phyloP scores from a whole-genome alignment of 179 eudicot genomes.

The Silene coronaria region DNA sequence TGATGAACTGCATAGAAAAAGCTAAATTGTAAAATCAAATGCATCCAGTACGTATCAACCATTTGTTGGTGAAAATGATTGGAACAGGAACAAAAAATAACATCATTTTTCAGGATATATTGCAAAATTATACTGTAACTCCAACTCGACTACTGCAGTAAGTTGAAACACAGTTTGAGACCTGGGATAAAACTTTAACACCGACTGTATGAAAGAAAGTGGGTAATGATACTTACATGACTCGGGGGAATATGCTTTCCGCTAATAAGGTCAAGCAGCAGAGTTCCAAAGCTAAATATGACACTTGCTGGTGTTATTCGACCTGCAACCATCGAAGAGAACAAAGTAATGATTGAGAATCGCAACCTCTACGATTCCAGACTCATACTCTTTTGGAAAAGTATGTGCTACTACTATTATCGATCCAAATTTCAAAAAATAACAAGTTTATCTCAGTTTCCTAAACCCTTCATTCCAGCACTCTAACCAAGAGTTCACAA shows the following conservation, averaged over 20 bases:
- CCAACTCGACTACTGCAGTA: too few relatives aligned
- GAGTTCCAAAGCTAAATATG: constrained; percentile 66
- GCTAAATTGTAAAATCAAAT: background rate
- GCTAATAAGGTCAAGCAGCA: constrained; percentile 64
- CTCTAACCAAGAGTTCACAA: too few relatives aligned
- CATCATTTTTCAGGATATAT: background rate
- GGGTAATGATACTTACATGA: constrained; percentile 40
- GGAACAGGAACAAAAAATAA: background rate
- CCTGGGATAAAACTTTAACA: too few relatives aligned
- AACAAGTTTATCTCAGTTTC: background rate
- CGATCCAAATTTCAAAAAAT: background rate
- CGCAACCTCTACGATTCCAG: background rate
- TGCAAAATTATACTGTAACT: too few relatives aligned
- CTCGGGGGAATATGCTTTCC: constrained; percentile 79
- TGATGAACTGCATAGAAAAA: background rate
- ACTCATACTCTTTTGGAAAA: too few relatives aligned
- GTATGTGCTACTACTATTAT: background rate
- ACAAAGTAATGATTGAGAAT: background rate
- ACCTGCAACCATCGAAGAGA: constrained; percentile 29
- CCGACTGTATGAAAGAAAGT: background rate
- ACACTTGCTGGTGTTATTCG: constrained; percentile 71
- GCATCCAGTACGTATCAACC: background rate
- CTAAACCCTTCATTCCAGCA: too few relatives aligned
- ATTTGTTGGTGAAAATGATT: background rate
- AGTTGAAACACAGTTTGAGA: too few relatives aligned